Evolutionary conservation across 2,329 filamentous ascomycete genomes (phyloP), one percentile per base, ranked within the genome.

Genomic region (Calonectria honghensis): DNA sequence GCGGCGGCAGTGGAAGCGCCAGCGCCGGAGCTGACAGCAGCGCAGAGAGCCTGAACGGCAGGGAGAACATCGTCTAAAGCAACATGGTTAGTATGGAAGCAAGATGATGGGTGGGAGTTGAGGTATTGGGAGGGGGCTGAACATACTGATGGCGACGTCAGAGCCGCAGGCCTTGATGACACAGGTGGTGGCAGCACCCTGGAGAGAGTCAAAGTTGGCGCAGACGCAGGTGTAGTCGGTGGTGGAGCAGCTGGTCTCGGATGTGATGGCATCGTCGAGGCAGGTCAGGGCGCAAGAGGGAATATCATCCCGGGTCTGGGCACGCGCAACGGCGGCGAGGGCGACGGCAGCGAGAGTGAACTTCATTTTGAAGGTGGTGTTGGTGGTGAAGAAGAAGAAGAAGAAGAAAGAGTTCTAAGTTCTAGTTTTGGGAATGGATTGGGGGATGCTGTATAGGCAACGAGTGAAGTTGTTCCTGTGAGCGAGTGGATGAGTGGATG

Each of bases 251-350:
- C 52, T 70, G 74, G 84, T 84, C 75, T 81, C 74, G 70, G 75
- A 74, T 41, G 63, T 67, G 77, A 85, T 79, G 73, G 84, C 81
- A 3, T 79, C 70, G 77, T 81, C 77, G 45, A 87, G 80, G 81
- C 86, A 87, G 50, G 81, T 68, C n/a, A 82, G 54, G 45, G 86
- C 85, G 78, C 86, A 87, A 71, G 74, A 66, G 78, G 86, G 86
- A 71, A 87, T 81, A 74, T 85, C 84, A 54, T 32, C 61, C 67
- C 73, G 77, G 73, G 79, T 77, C 83, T 85, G 83, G 77, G 85
- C 86, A 69, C 78, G 76, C 57, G 79, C 85, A 69, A 82, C 76
- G 72, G 83, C 80, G 77, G 82, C 82, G 76, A 86, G 79, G 79
- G 82, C 79, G 71, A 85, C 67, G 76, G 83, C 79, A 73, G 81